Evolutionary conservation across 306 rosid genomes (phyloP).

Genomic region (Oemleria cerasiformis): DNA sequence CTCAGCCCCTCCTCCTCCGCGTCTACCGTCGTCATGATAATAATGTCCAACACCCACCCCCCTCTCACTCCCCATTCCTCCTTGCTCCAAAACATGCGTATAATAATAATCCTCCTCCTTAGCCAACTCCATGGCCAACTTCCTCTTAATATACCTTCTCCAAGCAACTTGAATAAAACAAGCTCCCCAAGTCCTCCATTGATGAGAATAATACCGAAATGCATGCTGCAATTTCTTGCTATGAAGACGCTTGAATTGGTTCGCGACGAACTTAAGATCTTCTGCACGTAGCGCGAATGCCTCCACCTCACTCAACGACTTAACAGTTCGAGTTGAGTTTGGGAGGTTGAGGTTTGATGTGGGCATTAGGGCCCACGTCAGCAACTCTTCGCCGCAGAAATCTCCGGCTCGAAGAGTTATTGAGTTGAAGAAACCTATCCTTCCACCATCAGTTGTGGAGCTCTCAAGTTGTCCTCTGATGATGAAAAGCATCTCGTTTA

Average conservation of each 20-base stretch:
- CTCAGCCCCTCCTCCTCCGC: slow-evolving; percentile 3
- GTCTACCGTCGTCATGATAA: background rate
- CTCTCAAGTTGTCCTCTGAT: slow-evolving; percentile 86
- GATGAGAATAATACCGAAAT: slow-evolving; percentile 79
- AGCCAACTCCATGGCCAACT: slow-evolving; percentile 54
- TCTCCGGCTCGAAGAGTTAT: slow-evolving; percentile 69
- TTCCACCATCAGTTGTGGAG: slow-evolving; percentile 82
- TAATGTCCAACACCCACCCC: background rate
- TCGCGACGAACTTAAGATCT: slow-evolving; percentile 70
- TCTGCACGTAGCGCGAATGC: slow-evolving; percentile 84
- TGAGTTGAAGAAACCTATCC: slow-evolving; percentile 76
- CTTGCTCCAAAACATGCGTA: slow-evolving; percentile 29
- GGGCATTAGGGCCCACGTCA: slow-evolving; percentile 77
- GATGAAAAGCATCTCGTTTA: slow-evolving; percentile 81
- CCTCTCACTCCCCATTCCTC: background rate
- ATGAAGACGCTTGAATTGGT: slow-evolving; percentile 77
- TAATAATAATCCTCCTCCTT: slow-evolving; percentile 51
- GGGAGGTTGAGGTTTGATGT: slow-evolving; percentile 60
- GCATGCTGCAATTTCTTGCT: slow-evolving; percentile 89
- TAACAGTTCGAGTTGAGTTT: slow-evolving; percentile 67
- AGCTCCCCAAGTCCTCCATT: slow-evolving; percentile 91
- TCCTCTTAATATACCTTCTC: slow-evolving; percentile 59
- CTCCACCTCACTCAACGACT: slow-evolving; percentile 69
- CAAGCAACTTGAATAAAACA: slow-evolving; percentile 79
- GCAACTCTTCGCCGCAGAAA: slow-evolving; percentile 85